Base-by-base conservation (phyloP, 306 rosid genomes). In the Citrullus amarus region DNA sequence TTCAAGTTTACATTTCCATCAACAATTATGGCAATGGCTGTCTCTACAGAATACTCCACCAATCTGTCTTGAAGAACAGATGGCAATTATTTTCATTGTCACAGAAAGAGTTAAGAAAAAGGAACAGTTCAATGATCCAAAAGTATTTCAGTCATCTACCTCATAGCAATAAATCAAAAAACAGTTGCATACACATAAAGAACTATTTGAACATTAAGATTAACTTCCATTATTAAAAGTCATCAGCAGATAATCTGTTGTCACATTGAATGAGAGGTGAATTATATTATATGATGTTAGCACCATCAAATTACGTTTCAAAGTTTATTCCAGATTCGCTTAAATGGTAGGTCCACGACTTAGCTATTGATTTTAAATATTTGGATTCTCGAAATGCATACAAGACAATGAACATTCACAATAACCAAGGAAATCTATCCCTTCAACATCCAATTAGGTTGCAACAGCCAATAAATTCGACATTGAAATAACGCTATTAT, bases 31-130 rank as follows among this genome's bases (percentile, higher is more conserved):
- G 93, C 99, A 50, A 84, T 61, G 78, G 85, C 88, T 18, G 95
- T 88, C 91, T 86, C 92, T 20, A 65, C 87, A 65, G 88, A 85
- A 81, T 86, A 94, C 75, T 84, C 90, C 14, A 75, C 86, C 76
- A 94, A 80, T 86, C 95, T 90, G 84, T 53, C 38, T 71, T 41
- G 76, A 63, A 2, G 71, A 65, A 75, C 48, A 69, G 73, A 60
- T 58, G 67, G 28, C 73, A 68, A 66, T 66, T 46, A 48, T 38
- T 63, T 74, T 74, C 78, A 28, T 74, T 0, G 78, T 32, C 63
- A 53, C 28, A 34, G 9, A 9, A 17, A 17, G 32, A 53, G 38
- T 34, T 9, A 18, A 17, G 30, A 39, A 72, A 71, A 71, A 8
- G 22, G 16, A 74, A 34, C 43, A 74, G 18, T 12, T 32, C 43